phyloP scores from a whole-genome alignment of 192 early-diverging fungal species.

The Coemansia sp. region DNA sequence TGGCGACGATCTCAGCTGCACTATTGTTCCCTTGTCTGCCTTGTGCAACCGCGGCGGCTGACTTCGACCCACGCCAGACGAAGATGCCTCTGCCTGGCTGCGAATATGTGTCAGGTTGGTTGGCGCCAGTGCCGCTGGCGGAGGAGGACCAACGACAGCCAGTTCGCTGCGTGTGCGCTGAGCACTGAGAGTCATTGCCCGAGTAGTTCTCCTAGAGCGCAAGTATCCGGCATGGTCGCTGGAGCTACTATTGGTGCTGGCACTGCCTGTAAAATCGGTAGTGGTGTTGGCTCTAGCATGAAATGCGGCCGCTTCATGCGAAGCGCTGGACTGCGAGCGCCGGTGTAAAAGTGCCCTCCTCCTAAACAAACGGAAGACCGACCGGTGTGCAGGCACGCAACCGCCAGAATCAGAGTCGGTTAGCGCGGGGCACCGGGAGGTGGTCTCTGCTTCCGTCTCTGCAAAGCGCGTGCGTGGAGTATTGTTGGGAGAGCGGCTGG shows the following conservation, averaged over 20 bases:
- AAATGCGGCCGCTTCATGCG: not conserved
- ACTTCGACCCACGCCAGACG: not conserved
- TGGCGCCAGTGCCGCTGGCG: conserved; percentile 5
- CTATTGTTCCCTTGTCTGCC: conserved; percentile 54
- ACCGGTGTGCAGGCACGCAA: conserved; percentile 47
- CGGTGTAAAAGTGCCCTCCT: conserved; percentile 22
- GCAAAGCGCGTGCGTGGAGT: not conserved
- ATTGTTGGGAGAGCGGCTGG: not conserved
- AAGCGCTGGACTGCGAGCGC: conserved; percentile 19
- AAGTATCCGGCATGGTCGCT: conserved; percentile 46
- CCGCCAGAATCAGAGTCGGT: conserved; percentile 25
- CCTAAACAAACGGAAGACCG: conserved; percentile 43
- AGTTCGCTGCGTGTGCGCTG: conserved; percentile 51
- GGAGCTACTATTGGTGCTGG: conserved; percentile 27
- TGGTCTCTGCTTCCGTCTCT: conserved; percentile 3
- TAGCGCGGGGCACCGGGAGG: conserved; percentile 4
- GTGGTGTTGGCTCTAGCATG: not conserved
- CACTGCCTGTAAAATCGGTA: conserved; percentile 16
- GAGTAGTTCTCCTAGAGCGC: conserved; percentile 43
- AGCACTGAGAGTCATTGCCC: conserved; percentile 43
- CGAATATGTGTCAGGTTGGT: not conserved
- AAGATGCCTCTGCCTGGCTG: not conserved
- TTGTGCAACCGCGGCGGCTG: conserved; percentile 38
- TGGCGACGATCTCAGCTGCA: conserved; percentile 51
- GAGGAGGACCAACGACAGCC: conserved; percentile 41